Conservation (phyloP, 1,139 yeast species). For the Hansenula sp. region DNA sequence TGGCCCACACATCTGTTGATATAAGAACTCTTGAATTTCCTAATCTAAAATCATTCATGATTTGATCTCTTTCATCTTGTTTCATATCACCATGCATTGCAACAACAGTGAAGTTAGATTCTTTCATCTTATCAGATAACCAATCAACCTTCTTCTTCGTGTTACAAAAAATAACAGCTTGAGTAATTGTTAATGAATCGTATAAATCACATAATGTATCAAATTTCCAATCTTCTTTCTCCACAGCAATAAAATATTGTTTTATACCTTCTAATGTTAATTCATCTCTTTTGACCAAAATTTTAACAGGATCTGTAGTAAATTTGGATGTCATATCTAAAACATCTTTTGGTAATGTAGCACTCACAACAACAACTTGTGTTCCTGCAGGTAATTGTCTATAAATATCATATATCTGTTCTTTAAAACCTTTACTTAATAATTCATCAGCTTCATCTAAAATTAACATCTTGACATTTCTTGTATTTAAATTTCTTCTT, state of each 20-base stretch:
- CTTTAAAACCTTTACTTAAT: constrained; percentile 86
- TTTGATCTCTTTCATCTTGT: constrained; percentile 83
- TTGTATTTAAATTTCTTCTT: constrained; percentile 61
- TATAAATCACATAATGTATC: constrained; percentile 91
- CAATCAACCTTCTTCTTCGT: constrained; percentile 91
- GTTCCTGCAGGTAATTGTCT: constrained; percentile 72
- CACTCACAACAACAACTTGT: constrained; percentile 93
- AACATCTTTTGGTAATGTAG: constrained; percentile 84
- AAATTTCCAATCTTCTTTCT: constrained; percentile 92
- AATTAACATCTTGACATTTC: constrained; percentile 75
- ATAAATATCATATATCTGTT: constrained; percentile 87
- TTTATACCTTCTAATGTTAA: constrained; percentile 85
- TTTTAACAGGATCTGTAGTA: constrained; percentile 87
- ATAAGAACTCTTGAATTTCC: constrained; percentile 82
- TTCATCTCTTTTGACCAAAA: constrained; percentile 86
- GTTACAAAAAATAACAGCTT: constrained; percentile 94
- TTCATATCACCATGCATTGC: constrained; percentile 98
- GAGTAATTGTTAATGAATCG: constrained; percentile 91
- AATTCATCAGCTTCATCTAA: constrained; percentile 96
- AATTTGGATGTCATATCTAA: constrained; percentile 82
- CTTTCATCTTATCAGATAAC: constrained; percentile 73
- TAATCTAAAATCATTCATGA: constrained; percentile 82
- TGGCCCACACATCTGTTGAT: constrained; percentile 96
- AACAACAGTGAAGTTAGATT: constrained; percentile 82
- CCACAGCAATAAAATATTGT: constrained; percentile 83